Conservation (phyloP, 441 rosid species). For the Populus hybrid region DNA sequence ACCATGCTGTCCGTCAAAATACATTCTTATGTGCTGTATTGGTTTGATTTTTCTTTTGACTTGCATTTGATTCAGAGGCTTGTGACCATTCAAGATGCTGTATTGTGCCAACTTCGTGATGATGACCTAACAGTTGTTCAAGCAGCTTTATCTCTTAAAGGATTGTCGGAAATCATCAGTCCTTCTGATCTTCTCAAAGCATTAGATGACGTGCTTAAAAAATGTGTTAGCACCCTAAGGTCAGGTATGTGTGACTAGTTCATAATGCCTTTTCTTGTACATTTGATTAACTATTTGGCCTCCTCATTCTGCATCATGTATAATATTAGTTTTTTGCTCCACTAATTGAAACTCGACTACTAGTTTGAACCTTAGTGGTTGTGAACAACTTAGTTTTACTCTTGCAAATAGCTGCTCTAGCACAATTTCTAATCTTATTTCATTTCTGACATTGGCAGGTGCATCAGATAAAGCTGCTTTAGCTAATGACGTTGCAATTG, state of each 20-base stretch:
- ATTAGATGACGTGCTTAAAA: constrained; percentile 47
- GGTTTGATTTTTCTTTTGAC: neutral
- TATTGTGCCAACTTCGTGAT: constrained; percentile 75
- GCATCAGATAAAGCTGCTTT: constrained; percentile 40
- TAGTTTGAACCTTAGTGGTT: neutral
- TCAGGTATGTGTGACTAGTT: constrained; percentile 48
- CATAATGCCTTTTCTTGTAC: constrained; percentile 4
- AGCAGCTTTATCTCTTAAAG: constrained; percentile 70
- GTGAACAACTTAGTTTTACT: neutral
- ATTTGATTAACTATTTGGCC: neutral
- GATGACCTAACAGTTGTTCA: constrained; percentile 79
- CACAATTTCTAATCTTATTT: neutral
- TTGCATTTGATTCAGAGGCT: constrained; percentile 50
- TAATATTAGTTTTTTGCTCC: neutral
- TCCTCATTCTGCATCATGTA: neutral
- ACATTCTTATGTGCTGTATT: too few species aligned
- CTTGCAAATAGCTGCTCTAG: neutral
- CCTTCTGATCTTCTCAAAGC: constrained; percentile 61
- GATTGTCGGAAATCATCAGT: constrained; percentile 51
- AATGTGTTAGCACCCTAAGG: constrained; percentile 45
- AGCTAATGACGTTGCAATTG: constrained; percentile 56
- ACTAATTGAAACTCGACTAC: neutral
- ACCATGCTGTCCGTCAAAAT: neutral
- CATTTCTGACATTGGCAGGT: constrained; percentile 45
- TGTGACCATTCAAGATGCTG: constrained; percentile 60